A percentile compares a stretch with the other conserved stretches of the same genome.
Conservation (phyloP, 345 rosid species). For the Durio zibethinus region DNA sequence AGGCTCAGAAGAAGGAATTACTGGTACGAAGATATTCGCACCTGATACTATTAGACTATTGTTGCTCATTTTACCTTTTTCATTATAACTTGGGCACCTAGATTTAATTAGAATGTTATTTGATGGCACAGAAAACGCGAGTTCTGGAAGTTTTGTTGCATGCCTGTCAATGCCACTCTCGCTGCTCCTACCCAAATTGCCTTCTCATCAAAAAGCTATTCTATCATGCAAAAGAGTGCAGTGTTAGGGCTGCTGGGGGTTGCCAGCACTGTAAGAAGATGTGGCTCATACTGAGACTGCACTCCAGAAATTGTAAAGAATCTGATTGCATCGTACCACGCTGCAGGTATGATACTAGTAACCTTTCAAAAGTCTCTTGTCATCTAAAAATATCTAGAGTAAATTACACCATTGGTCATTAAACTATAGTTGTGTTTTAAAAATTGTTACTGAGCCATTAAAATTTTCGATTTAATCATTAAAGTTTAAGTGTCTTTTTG, state of each 20-base stretch:
- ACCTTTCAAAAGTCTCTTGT: neutral
- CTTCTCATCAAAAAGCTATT: constrained; percentile 28
- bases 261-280: constrained; percentile 29
- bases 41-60: neutral
- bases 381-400: neutral
- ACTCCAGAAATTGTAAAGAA: constrained; percentile 35
- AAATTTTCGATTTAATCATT: too few relatives aligned
- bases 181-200: constrained; percentile 44
- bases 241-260: constrained; percentile 17
- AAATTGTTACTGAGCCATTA: too few relatives aligned
- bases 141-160: constrained; percentile 39
- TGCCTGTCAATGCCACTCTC: constrained; percentile 27
- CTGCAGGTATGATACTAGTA: constrained; percentile 39
- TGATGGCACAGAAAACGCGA: constrained; percentile 23
- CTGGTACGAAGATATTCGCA: neutral
- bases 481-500: too few relatives aligned
- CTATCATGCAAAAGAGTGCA: constrained; percentile 35
- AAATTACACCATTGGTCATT: too few relatives aligned
- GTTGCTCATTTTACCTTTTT: neutral
- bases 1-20: neutral
- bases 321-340: constrained; percentile 32
- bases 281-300: constrained; percentile 27
- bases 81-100: neutral
- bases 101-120: constrained; percentile 5
- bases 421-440: too few relatives aligned